Evolutionary conservation across 805 yeast species (phyloP).

Genomic region (Debaryomyces prosopidis): DNA sequence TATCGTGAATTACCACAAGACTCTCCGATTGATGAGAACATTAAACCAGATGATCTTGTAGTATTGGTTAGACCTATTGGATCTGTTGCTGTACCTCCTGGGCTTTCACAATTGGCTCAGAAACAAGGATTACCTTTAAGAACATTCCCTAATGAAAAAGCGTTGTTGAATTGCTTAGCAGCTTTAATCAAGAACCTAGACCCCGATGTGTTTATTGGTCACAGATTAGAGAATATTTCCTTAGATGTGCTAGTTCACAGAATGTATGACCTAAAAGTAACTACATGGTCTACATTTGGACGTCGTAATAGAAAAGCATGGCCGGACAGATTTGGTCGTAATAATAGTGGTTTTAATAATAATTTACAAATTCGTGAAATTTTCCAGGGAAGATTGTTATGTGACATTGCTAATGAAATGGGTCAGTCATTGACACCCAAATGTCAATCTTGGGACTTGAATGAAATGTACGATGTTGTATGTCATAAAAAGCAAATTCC

Average conservation of each 20-base stretch:
- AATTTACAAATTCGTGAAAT: slow-evolving; percentile 64
- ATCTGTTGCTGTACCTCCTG: slow-evolving; percentile 67
- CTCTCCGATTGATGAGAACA: slow-evolving; percentile 62
- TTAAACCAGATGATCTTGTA: slow-evolving; percentile 58
- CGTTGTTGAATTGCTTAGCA: slow-evolving; percentile 71
- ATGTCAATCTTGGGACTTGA: slow-evolving; percentile 92
- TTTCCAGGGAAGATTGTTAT: slow-evolving; percentile 80
- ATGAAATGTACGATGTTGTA: slow-evolving; percentile 85
- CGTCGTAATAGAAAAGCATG: slow-evolving; percentile 74
- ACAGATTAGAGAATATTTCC: slow-evolving; percentile 74
- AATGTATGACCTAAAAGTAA: slow-evolving; percentile 70
- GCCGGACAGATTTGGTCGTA: slow-evolving; percentile 72
- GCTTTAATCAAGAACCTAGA: slow-evolving; percentile 72
- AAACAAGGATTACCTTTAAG: slow-evolving; percentile 54
- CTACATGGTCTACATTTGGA: slow-evolving; percentile 81
- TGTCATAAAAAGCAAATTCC: slow-evolving; percentile 63
- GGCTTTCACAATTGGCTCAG: slow-evolving; percentile 61
- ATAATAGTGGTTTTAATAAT: slow-evolving; percentile 45
- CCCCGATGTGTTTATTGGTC: slow-evolving; percentile 91
- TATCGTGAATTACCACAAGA: slow-evolving; percentile 73
- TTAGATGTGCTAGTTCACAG: slow-evolving; percentile 81
- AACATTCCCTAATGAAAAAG: slow-evolving; percentile 70
- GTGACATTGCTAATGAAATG: slow-evolving; percentile 93
- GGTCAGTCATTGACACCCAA: slow-evolving; percentile 90
- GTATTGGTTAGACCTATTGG: slow-evolving; percentile 84